phyloP scores from a whole-genome alignment of 345 rosid genomes.

The Euclidium syriacum region DNA sequence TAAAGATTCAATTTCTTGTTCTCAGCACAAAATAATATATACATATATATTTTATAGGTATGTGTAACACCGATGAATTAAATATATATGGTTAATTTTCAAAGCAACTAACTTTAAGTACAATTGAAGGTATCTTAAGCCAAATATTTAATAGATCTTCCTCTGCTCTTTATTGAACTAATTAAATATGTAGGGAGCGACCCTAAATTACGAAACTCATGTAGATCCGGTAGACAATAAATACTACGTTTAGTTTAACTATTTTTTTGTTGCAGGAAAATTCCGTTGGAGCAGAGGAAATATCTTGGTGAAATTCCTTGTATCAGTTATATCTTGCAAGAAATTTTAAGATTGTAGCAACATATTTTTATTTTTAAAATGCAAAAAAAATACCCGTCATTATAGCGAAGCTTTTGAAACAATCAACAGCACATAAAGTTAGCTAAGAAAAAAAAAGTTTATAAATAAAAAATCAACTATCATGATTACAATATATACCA shows the following conservation, averaged over 20 bases:
- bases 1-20: conserved; percentile 16
- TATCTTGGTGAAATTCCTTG: not conserved
- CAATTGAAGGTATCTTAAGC: conserved; percentile 26
- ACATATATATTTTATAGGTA: not conserved
- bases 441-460: not conserved
- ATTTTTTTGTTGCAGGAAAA: not conserved
- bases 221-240: conserved; percentile 9
- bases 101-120: conserved; percentile 33
- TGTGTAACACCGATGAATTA: conserved; percentile 11
- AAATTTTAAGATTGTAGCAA: not conserved
- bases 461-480: not conserved
- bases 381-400: not conserved
- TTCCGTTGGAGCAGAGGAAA: not conserved
- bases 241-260: not conserved
- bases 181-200: conserved; percentile 9
- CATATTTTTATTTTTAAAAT: no score
- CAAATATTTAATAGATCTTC: conserved; percentile 7
- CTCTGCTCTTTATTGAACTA: not conserved
- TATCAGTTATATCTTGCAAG: not conserved
- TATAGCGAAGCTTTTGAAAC: not conserved
- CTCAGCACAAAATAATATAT: not conserved
- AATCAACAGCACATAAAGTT: not conserved
- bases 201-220: conserved; percentile 20
- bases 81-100: conserved; percentile 19
- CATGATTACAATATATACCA: not conserved